phyloP scores from a whole-genome alignment of 768 basidiomycete genomes.

The Boletus edulis region DNA sequence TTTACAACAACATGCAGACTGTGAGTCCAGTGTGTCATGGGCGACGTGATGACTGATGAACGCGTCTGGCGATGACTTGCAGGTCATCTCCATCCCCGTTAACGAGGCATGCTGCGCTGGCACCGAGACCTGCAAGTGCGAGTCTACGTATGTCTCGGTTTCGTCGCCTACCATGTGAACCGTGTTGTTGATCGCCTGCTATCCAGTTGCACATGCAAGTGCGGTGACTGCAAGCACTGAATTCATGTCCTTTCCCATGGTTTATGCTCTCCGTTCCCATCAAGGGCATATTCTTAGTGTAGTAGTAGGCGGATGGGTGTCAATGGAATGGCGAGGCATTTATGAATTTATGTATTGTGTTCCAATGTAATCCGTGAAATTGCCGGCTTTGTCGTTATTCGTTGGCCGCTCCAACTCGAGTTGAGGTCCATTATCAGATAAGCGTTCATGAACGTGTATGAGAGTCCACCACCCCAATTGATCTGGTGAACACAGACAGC shows the following conservation, averaged over 20 bases:
- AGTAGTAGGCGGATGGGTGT: background rate
- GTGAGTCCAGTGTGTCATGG: conserved; percentile 1
- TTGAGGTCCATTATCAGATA: no score
- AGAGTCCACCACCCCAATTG: no score
- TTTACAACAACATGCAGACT: conserved; percentile 6
- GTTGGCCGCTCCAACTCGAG: no score
- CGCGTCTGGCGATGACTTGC: no score
- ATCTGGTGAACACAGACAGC: no score
- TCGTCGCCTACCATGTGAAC: no score
- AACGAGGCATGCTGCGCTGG: conserved; percentile 21
- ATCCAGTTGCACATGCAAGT: conserved; percentile 17
- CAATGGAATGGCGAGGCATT: background rate
- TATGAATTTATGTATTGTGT: no score
- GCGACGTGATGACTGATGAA: background rate
- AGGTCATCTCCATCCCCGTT: conserved; percentile 12
- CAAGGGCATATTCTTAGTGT: background rate
- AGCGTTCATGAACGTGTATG: no score
- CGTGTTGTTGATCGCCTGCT: background rate
- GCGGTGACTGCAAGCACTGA: conserved; percentile 20
- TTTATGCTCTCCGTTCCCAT: background rate
- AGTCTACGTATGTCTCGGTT: conserved; percentile 1
- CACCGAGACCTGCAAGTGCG: conserved; percentile 9
- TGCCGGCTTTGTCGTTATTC: no score
- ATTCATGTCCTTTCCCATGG: background rate
- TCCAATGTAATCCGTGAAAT: no score